Conservation (phyloP, 306 rosid species). For the Inga oerstediana region DNA sequence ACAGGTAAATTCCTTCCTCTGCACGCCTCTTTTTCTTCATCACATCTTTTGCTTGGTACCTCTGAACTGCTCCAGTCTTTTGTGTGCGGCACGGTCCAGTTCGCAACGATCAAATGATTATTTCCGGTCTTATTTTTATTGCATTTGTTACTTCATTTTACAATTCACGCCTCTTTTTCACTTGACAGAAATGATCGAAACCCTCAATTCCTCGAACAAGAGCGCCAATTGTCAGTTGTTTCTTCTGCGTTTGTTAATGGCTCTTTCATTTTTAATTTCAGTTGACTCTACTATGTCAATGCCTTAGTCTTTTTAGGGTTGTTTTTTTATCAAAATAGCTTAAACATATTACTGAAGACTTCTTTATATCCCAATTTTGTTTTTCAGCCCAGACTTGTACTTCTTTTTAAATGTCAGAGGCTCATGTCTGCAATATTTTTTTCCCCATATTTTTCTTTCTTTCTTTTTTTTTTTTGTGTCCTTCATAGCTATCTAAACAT, state of each 20-base stretch:
- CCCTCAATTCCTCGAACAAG: conserved; percentile 6
- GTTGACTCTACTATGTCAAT: not conserved
- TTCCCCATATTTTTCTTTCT: too few species aligned
- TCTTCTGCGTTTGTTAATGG: not conserved
- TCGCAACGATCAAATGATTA: not conserved
- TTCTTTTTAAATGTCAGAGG: too few species aligned
- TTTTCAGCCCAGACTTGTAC: too few species aligned
- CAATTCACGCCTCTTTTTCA: conserved; percentile 30
- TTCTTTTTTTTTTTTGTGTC: too few species aligned
- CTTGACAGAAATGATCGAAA: not conserved
- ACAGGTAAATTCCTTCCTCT: conserved; percentile 34
- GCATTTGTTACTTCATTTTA: not conserved
- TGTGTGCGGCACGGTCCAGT: not conserved
- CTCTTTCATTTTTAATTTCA: not conserved
- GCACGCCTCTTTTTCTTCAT: not conserved
- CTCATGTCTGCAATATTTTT: too few species aligned
- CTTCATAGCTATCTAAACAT: too few species aligned
- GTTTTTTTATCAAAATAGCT: too few species aligned
- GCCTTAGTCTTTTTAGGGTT: not conserved
- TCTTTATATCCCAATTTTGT: too few species aligned
- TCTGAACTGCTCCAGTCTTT: conserved; percentile 10
- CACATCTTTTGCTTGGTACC: conserved; percentile 15
- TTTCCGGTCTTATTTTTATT: not conserved
- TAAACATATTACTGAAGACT: too few species aligned
- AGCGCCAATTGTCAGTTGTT: not conserved